Evolutionary conservation across 345 rosid species (phyloP).

Genomic region (Hypericum androsaemum): DNA sequence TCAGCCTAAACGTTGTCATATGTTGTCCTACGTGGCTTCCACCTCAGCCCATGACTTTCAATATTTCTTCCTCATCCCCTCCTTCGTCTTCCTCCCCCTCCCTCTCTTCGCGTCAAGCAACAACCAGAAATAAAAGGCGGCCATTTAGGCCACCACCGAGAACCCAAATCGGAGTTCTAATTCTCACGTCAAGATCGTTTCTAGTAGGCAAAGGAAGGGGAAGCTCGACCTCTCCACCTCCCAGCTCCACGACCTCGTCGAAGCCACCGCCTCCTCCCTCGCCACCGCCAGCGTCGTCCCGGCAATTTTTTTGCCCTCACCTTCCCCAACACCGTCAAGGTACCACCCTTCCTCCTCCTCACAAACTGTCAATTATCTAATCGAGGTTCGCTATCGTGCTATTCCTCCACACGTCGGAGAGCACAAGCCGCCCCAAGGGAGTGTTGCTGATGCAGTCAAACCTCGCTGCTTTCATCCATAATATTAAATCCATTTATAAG

Average conservation of each 20-base stretch:
- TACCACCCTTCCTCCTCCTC: slow-evolving; percentile 1
- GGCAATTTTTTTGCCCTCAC: slow-evolving; percentile 57
- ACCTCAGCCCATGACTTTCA: too few relatives aligned
- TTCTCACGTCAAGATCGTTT: too few relatives aligned
- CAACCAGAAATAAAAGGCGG: too few relatives aligned
- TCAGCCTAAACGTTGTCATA: too few relatives aligned
- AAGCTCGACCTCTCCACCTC: slow-evolving; percentile 42
- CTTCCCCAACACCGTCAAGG: slow-evolving; percentile 41
- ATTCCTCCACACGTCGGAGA: slow-evolving; percentile 74
- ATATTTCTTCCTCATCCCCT: too few relatives aligned
- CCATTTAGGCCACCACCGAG: too few relatives aligned
- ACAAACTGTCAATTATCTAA: too few relatives aligned
- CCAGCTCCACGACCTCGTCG: slow-evolving; percentile 41
- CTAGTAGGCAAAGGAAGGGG: too few relatives aligned
- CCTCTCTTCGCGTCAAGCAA: too few relatives aligned
- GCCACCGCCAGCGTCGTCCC: slow-evolving; percentile 34
- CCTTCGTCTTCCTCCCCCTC: too few relatives aligned
- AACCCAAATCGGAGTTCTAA: too few relatives aligned
- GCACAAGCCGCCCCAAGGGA: slow-evolving; percentile 73
- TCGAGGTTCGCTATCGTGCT: slow-evolving; percentile 37
- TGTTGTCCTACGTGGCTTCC: too few relatives aligned
- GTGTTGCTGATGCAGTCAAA: slow-evolving; percentile 59
- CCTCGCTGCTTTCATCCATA: slow-evolving; percentile 42
- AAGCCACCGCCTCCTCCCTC: slow-evolving; percentile 40
- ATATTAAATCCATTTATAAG: slow-evolving; percentile 60